Base-by-base conservation (phyloP, 192 early-diverging fungal genomes). In the Entomortierella lignicola region DNA sequence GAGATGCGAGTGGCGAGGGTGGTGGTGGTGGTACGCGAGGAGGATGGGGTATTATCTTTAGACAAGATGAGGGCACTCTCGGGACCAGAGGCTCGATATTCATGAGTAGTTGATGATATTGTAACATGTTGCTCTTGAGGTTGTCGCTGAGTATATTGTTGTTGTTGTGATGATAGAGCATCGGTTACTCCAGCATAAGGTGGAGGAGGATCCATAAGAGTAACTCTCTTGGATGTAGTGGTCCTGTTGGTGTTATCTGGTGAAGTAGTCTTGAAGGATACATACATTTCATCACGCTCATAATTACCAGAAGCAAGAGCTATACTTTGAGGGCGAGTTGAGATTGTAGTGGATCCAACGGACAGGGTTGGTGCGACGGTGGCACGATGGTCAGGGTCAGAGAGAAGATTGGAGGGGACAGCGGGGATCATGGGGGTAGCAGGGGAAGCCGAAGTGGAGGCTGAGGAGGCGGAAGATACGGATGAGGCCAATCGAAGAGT, bases 31-130 rank as follows among this genome's bases (percentile, higher is more conserved):
- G 67, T 79, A 42, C 75, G 75, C 15, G 75, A 79, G 4, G 75
- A 79, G 42, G 75, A 79, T 31, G 75, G 75, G 75, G 75, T 79
- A 70, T 79, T 79, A 70, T 79, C 75, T 70, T 79, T 55, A 13
- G 75, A 55, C 43, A 79, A 61, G 75, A 79, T 79, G 75, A 79
- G 68, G 61, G 75, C 66, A 60, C 68, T 70, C 41, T 69, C 62
- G 17, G 67, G 75, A 20, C 50, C 57, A 18, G 56, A 41, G 37
- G 55, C 30, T 2, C 70, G 43, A 61, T 77, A 66, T 15, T 51
- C 72, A 53, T 59, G 17, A 23, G 65, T 29, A 26, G 3, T 57
- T 34, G 57, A n/a, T 13, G 39, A 54, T 11, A 27, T 13, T 17
- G 34, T 13, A 5, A 42, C 17, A 13, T 56, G 72, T 37, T 67